Evolutionary conservation across 2,329 filamentous ascomycete species (phyloP), one percentile per base, ranked within the genome.

Genomic region (Ambrosiella cleistominuta): DNA sequence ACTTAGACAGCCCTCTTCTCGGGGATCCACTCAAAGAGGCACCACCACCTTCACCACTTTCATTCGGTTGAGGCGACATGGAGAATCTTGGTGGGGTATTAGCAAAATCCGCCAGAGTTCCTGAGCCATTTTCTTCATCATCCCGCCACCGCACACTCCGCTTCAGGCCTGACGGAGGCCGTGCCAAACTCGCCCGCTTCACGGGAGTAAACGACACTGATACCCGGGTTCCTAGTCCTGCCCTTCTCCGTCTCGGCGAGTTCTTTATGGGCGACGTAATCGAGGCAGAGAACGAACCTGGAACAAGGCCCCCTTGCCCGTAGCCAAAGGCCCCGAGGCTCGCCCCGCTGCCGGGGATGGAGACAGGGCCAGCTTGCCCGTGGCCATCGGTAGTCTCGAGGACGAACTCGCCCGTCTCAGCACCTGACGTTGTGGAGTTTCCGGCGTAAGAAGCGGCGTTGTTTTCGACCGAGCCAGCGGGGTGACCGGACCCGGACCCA

Each of bases 61-160:
- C 17, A n/a, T 27, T 19, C 17, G 12, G 50, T 11, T 38, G 49
- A 44, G 55, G 58, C 12, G 58, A 60, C 55, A 57, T 57, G n/a
- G 58, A 60, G 44, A 60, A 60, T 17, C 58, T 54, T 2, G 58
- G 58, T 51, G 93, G 91, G 2, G 91, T 96, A 70, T 88, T 88
- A 66, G 91, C 87, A 67, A 91, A 96, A 67, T 97, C 93, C 9
- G 86, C 89, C 58, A 97, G 73, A 0, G 84, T 83, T 27, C 89
- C 90, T 56, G 91, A 82, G 66, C 94, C 85, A 1, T 84, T 73
- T 66, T 80, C 88, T 65, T 97, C 93, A 65, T 97, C 93, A 65
- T 95, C 89, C 60, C 88, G 83, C 93, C 93, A 98, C 63, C 91
- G 81, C 5, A 98, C 91, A 51, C 78, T 83, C 61, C 90, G 80